Evolutionary conservation across 192 early-diverging fungal genomes (phyloP).

Genomic region (Thoreauomyces humboldtii): DNA sequence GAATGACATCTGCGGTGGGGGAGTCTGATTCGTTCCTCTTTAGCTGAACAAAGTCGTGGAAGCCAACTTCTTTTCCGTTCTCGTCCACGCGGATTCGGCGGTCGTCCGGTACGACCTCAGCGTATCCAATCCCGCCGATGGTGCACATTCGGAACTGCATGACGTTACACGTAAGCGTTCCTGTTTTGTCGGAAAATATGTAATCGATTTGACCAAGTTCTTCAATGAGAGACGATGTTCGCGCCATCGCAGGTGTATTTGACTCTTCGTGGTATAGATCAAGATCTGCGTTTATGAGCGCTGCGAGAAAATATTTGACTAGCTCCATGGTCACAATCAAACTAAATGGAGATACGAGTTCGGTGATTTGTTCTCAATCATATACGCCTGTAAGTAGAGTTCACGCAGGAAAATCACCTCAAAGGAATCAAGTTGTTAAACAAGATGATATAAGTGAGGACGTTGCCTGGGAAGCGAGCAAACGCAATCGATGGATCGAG

Average conservation of each 20-base stretch:
- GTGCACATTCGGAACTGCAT: constrained; percentile 68
- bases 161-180: constrained; percentile 59
- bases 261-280: constrained; percentile 95
- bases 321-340: constrained; percentile 99
- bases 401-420: too few relatives aligned
- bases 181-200: constrained; percentile 95
- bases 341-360: too few relatives aligned
- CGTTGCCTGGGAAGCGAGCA: constrained; percentile 73
- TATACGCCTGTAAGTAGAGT: too few relatives aligned
- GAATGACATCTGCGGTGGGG: constrained; percentile 63
- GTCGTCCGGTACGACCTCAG: constrained; percentile 85
- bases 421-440: constrained; percentile 99
- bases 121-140: constrained; percentile 88
- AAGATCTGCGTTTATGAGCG: constrained; percentile 86
- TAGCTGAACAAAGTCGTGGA: constrained; percentile 44
- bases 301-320: constrained; percentile 88
- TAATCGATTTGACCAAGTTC: constrained; percentile 97
- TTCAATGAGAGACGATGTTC: constrained; percentile 91
- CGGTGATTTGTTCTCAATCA: too few relatives aligned
- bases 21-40: constrained; percentile 45
- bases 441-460: constrained; percentile 96
- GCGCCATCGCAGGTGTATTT: constrained; percentile 88
- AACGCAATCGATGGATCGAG: constrained; percentile 28
- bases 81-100: constrained; percentile 73
- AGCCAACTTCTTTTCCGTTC: constrained; percentile 59